A percentile compares a stretch with the other conserved stretches of the same genome.
Evolutionary conservation across 306 rosid genomes (phyloP).

Genomic region (Cucumis cinereus): DNA sequence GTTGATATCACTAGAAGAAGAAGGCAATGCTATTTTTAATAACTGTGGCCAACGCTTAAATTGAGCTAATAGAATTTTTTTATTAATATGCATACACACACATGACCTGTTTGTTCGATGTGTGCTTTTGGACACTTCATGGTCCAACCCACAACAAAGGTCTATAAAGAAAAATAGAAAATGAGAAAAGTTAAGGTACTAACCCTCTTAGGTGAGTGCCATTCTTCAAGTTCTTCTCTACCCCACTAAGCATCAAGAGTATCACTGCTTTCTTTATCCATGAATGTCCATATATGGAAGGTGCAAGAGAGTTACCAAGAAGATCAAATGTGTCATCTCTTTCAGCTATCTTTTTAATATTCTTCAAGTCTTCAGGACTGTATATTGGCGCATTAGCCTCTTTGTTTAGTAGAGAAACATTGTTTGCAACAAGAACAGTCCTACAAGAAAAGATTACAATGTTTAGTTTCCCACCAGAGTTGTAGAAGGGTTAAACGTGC

Average conservation of each 20-base stretch:
- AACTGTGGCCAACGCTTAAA: not conserved
- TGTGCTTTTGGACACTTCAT: not conserved
- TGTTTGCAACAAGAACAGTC: constrained; percentile 88
- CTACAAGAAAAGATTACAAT: constrained; percentile 28
- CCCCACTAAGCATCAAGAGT: constrained; percentile 88
- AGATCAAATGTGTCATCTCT: constrained; percentile 82
- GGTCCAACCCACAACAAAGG: not conserved
- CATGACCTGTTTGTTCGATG: not conserved
- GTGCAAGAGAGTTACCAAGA: constrained; percentile 92
- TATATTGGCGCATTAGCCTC: constrained; percentile 93
- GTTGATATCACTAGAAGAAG: constrained; percentile 71
- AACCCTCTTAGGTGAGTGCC: constrained; percentile 98
- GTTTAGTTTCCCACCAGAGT: constrained; percentile 12
- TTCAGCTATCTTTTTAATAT: constrained; percentile 72
- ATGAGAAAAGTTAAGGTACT: constrained; percentile 19
- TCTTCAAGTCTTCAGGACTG: constrained; percentile 62
- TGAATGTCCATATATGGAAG: constrained; percentile 90
- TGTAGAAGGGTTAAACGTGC: not conserved
- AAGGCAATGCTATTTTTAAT: not conserved
- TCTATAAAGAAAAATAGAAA: not conserved
- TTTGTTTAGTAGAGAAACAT: constrained; percentile 84
- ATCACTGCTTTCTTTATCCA: constrained; percentile 98
- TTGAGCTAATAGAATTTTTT: not conserved
- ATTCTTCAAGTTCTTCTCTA: constrained; percentile 91
- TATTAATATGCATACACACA: not conserved